Evolutionary conservation across 768 basidiomycete species (phyloP).

Genomic region (Rhizopogon roseolus): DNA sequence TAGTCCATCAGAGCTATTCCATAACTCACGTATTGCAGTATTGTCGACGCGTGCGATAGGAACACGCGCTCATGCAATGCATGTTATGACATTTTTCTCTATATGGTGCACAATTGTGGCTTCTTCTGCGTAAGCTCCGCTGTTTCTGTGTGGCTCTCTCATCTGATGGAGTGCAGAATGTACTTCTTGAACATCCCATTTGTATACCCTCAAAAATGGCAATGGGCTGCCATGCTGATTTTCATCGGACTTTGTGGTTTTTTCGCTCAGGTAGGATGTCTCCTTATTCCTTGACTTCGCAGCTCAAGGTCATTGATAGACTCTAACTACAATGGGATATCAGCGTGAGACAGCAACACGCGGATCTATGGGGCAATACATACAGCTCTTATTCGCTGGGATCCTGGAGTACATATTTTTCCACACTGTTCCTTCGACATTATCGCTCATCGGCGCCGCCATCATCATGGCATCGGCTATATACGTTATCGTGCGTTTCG

Average conservation of each 20-base stretch:
- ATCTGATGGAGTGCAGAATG: constrained; percentile 9
- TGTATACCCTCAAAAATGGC: constrained; percentile 16
- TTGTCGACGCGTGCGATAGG: constrained; percentile 65
- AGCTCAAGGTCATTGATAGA: constrained; percentile 20
- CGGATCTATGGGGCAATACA: constrained; percentile 58
- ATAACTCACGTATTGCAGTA: constrained; percentile 25
- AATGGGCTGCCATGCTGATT: constrained; percentile 11
- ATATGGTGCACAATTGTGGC: constrained; percentile 39
- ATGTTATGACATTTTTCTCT: constrained; percentile 66
- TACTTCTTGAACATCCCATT: not conserved
- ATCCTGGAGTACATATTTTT: constrained; percentile 65
- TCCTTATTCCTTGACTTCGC: not conserved
- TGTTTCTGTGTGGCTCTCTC: not conserved
- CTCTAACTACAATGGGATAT: constrained; percentile 56
- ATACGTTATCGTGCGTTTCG: not conserved
- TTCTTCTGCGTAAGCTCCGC: constrained; percentile 5
- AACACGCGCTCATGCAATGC: constrained; percentile 68
- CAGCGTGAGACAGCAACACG: constrained; percentile 63
- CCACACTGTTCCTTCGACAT: constrained; percentile 47
- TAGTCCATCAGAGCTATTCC: not conserved
- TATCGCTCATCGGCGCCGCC: constrained; percentile 57
- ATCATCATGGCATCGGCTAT: constrained; percentile 38
- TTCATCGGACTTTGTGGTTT: constrained; percentile 13
- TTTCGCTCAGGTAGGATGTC: constrained; percentile 11
- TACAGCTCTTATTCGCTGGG: constrained; percentile 63